Evolutionary conservation across 2,329 filamentous ascomycete species (phyloP), one percentile per base, ranked within the genome.

Genomic region (Hypoxylon sp.): DNA sequence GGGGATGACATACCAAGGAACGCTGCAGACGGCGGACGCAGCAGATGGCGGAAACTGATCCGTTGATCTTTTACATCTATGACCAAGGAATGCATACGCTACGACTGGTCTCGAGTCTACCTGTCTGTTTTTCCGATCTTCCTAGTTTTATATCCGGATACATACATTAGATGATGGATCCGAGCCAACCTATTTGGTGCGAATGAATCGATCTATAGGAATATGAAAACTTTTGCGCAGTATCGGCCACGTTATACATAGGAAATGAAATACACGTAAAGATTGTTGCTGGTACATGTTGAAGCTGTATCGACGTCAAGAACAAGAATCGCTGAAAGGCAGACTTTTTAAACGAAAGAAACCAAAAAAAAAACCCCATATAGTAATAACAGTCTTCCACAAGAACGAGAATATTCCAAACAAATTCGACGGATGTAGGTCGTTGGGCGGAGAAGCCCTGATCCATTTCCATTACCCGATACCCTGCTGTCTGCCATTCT

Each of bases 1-100:
- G 70, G 66, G 0, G 65, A 74, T 11, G 72, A 67, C 1, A 74
- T 75, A 65, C 69, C 71, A 0, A 21, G 39, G 1, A 75, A 68
- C 39, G 37, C 52, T 6, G 17, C 50, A 5, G 55, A 67, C 1
- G 39, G 48, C 1, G 44, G 52, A 21, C 56, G 56, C 32, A 64
- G 63, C 31, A 39, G 52, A 58, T 69, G 63, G 64, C 64, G 67
- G n/a, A 64, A 46, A 59, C 32, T 69, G 17, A 67, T 64, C 17
- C 56, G 24, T 17, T 69, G 17, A 69, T n/a, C 2, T 24, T 24
- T 37, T 57, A 57, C 17, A 29, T 32, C 24, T 57, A 6, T n/a
- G 5, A 11, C 24, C n/a, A 35, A 52, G 8, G 8, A 8, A 7
- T 21, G 10, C 17, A 8, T 4, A 8, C 7, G 2, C 7, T 44